phyloP scores from a whole-genome alignment of 129 eudicot species.

The Artemisia argyi region DNA sequence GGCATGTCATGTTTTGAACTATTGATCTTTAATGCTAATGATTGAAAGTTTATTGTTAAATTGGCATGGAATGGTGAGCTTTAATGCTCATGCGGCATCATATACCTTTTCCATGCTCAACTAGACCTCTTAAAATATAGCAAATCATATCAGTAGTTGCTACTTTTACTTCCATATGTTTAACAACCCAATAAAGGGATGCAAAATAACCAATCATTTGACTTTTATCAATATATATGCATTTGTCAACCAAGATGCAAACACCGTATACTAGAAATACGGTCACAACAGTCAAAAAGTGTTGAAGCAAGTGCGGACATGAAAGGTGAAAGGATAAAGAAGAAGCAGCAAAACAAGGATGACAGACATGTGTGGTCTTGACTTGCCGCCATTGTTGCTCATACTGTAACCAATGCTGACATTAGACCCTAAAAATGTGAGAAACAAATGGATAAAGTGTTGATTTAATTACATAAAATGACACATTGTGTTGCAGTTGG shows the following conservation, averaged over 20 bases:
- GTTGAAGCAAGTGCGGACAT: slow-evolving; percentile 55
- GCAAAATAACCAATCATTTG: too few species aligned
- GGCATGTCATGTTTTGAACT: too few species aligned
- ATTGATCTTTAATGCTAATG: too few species aligned
- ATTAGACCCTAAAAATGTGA: neutral
- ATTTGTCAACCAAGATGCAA: slow-evolving; percentile 46
- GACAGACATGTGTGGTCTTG: slow-evolving; percentile 83
- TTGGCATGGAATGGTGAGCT: too few species aligned
- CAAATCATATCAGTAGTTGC: too few species aligned
- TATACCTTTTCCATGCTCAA: too few species aligned
- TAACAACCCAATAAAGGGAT: too few species aligned
- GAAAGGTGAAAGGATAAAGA: slow-evolving; percentile 62
- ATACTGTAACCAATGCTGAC: neutral
- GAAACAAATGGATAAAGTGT: slow-evolving; percentile 22
- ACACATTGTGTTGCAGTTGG: slow-evolving; percentile 16
- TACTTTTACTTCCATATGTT: too few species aligned
- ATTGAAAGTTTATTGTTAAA: too few species aligned
- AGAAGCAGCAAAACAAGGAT: slow-evolving; percentile 71
- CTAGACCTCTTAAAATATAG: too few species aligned
- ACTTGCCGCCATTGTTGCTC: slow-evolving; percentile 3
- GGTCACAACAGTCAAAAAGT: slow-evolving; percentile 51
- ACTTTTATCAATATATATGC: too few species aligned
- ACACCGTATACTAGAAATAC: slow-evolving; percentile 68
- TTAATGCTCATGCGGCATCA: too few species aligned
- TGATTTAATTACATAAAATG: slow-evolving; percentile 3